Base-by-base conservation (phyloP, 179 eudicot species). In the Corrigiola litoralis region DNA sequence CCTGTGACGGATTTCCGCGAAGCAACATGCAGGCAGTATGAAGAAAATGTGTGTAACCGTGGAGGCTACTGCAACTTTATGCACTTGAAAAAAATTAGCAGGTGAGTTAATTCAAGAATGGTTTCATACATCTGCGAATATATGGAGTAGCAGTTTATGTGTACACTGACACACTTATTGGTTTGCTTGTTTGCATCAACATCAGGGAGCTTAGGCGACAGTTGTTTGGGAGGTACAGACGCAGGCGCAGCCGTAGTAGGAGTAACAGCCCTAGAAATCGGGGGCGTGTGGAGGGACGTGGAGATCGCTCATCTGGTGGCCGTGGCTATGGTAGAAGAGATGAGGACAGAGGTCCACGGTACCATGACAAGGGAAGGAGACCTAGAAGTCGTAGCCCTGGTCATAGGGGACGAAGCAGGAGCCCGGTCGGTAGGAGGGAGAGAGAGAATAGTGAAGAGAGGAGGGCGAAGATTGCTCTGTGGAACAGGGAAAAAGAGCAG, bases 1-100 rank as follows among this genome's bases (percentile, higher is more conserved):
- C 98, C 98, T 9, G 98, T 92, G 61, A 92, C 98, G 25, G 98
- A 92, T 77, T 92, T 92, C 41, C 95, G 98, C 54, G 97, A 91
- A 78, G 97, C 96, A 66, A 91, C 97, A 41, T 91, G 97, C 71
- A 80, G 97, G 73, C 97, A 91, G 58, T 91, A 91, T 55, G 97
- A 91, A 71, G 97, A 91, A 61, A 85, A 91, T 69, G 87, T 83
- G n/a, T 91, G 97, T 82, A 86, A 83, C 54, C 82, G 97, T 41
- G 97, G 96, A 71, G 97, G 97, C 36, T 91, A 86, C 54, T 91
- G 96, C 81, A 91, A 91, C 66, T 91, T 91, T 69, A 91, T 91
- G 97, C 98, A 92, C 82, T 71, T 92, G 75, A 92, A 92, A 69
- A 92, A 85, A 83, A 89, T 92, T 37, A 81, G 92, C 87, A 85